Evolutionary conservation across 2,329 filamentous ascomycete genomes (phyloP), one percentile per base, ranked within the genome.

Genomic region (Dendryphion nanum): DNA sequence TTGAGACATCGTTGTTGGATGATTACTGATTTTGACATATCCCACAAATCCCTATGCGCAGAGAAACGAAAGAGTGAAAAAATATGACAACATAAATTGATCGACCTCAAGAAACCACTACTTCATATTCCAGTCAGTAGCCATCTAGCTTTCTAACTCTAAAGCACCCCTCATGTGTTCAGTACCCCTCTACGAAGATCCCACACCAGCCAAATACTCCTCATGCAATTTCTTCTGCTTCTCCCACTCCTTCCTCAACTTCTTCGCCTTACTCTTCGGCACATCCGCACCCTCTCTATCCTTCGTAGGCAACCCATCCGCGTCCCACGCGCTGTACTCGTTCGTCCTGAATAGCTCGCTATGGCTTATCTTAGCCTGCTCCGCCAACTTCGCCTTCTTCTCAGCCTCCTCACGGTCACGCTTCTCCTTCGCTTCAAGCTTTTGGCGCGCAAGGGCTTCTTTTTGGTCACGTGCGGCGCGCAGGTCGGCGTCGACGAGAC

Each of bases 191-290:
- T 30, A 30, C 29, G 29, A n/a, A 8, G 29, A 30, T 17, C 13
- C 13, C 12, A 37, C 38, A 30, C 48, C 41, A 40, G 55, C 57
- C 16, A 54, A 16, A 38, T 55, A 42, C 47, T 64, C 60, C 17
- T 90, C 84, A 63, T 90, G 83, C 41, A 79, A 64, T 76, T 91
- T 94, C 75, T 89, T 93, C 72, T 96, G 91, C 61, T 76, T 82
- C 53, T 94, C 86, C 87, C 87, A 95, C 39, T 89, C 83, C 74
- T 96, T 96, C 69, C 76, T 83, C 52, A 95, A 66, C 72, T 88
- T 90, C 76, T 96, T 96, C 35, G 70, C 59, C 58, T 82, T 79
- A 42, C 78, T 85, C 74, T 95, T 95, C 4, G 86, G 78, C 24
- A 96, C 75, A 51, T 94, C 88, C 44, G 81, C 82, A 0, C 89